phyloP scores from a whole-genome alignment of 768 basidiomycete species.

The Porphyrellus cyaneotinctus region DNA sequence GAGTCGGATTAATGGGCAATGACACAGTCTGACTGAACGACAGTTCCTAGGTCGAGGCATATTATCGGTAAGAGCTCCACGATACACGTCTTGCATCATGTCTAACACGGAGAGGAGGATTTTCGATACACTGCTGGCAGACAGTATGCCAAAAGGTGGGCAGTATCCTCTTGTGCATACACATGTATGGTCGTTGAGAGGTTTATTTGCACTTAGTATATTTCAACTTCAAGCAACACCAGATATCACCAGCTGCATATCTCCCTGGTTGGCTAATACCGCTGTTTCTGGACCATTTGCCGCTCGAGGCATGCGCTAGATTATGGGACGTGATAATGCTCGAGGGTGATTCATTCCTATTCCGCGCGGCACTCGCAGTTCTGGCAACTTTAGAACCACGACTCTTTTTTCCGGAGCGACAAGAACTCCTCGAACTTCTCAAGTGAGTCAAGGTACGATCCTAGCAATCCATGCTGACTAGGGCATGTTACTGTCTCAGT shows the following conservation, averaged over 20 bases:
- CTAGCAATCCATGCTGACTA: constrained; percentile 13
- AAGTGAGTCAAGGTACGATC: constrained; percentile 42
- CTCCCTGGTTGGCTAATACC: constrained; percentile 78
- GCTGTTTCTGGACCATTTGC: constrained; percentile 80
- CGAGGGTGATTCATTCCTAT: constrained; percentile 88
- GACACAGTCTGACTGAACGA: constrained; percentile 28
- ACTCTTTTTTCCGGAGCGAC: constrained; percentile 82
- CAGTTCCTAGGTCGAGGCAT: constrained; percentile 71
- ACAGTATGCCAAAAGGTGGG: constrained; percentile 91
- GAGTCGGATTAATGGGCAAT: constrained; percentile 31
- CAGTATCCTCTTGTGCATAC: not conserved
- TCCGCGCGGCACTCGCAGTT: constrained; percentile 78
- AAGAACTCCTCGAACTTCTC: constrained; percentile 74
- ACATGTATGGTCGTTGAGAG: not conserved
- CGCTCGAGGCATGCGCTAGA: constrained; percentile 85
- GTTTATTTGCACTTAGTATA: constrained; percentile 52
- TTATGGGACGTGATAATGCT: constrained; percentile 85
- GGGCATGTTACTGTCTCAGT: constrained; percentile 34
- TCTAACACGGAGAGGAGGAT: constrained; percentile 49
- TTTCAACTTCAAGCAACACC: constrained; percentile 93
- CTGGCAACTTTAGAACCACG: constrained; percentile 80
- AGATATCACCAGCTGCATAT: constrained; percentile 83
- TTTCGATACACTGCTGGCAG: constrained; percentile 88
- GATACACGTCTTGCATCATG: not conserved
- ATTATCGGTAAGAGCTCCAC: constrained; percentile 61